A percentile compares a stretch with the other conserved stretches of the same genome.
These are phyloP conservation scores for Aspergillus caelatus DNA, from an alignment of 2,329 filamentous ascomycete species.

Conservation along the genomic window DNA sequence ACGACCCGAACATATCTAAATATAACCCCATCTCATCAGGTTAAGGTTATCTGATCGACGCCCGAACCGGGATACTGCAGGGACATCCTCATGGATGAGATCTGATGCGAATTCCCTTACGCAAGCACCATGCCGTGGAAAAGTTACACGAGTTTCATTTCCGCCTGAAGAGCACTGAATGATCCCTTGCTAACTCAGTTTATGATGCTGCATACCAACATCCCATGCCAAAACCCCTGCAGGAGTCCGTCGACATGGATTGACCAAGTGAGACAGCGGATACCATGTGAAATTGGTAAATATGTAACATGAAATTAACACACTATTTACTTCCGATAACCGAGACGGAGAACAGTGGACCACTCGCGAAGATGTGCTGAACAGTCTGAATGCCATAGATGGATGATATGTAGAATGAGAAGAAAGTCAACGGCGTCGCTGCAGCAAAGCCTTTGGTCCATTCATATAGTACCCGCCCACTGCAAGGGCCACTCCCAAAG, in stretches of 20 bases:
- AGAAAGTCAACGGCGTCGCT: neutral
- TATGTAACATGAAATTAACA: neutral
- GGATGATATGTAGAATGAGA: neutral
- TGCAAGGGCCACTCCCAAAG: constrained; percentile 71
- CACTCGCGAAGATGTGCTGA: neutral
- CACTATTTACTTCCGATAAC: neutral
- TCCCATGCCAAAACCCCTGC: neutral
- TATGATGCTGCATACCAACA: neutral
- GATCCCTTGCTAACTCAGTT: neutral
- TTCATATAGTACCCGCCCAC: constrained; percentile 27
- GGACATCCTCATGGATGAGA: neutral
- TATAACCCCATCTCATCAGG: neutral
- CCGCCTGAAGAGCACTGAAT: neutral
- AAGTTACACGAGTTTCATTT: neutral
- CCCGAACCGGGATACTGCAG: neutral
- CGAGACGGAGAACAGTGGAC: neutral
- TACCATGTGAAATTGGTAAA: neutral
- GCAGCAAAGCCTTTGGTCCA: constrained; percentile 3
- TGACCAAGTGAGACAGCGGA: neutral
- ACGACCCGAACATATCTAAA: neutral
- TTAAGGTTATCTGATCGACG: neutral
- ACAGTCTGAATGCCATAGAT: neutral
- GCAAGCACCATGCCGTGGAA: neutral
- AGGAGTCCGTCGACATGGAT: neutral
- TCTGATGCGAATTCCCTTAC: neutral